Evolutionary conservation across 1,284 basidiomycete species (phyloP).

Genomic region (Ceratobasidium sp.): DNA sequence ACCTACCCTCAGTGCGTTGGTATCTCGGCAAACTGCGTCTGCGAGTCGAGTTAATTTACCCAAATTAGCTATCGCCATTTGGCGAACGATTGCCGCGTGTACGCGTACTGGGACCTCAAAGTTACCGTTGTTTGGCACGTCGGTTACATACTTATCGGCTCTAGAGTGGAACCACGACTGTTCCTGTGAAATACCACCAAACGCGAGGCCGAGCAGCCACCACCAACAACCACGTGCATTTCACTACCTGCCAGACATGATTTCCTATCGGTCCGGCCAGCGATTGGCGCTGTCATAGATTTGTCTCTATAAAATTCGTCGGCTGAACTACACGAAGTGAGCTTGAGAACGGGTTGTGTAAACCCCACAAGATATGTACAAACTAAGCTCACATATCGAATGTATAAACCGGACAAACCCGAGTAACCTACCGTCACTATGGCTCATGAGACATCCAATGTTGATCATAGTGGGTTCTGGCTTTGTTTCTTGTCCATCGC

Average conservation of each 20-base stretch:
- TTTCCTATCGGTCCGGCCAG: neutral
- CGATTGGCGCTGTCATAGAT: neutral
- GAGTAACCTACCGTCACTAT: no score
- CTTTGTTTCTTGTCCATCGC: neutral
- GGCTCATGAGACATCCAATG: no score
- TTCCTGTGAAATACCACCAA: neutral
- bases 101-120: neutral
- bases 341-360: no score
- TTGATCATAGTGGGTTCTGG: no score
- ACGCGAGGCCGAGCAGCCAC: neutral
- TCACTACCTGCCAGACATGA: neutral
- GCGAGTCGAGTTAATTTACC: neutral
- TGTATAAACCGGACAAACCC: no score
- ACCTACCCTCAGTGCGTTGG: no score
- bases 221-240: neutral
- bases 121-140: neutral
- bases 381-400: no score
- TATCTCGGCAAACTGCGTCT: neutral
- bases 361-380: no score
- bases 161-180: neutral
- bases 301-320: no score
- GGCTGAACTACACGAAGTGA: no score
- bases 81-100: neutral
- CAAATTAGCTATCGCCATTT: neutral
- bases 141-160: constrained; percentile 13